A percentile compares a stretch with the other conserved stretches of the same genome.
phyloP scores from a whole-genome alignment of 1,284 basidiomycete species.

The Fomitopsis schrenkii region DNA sequence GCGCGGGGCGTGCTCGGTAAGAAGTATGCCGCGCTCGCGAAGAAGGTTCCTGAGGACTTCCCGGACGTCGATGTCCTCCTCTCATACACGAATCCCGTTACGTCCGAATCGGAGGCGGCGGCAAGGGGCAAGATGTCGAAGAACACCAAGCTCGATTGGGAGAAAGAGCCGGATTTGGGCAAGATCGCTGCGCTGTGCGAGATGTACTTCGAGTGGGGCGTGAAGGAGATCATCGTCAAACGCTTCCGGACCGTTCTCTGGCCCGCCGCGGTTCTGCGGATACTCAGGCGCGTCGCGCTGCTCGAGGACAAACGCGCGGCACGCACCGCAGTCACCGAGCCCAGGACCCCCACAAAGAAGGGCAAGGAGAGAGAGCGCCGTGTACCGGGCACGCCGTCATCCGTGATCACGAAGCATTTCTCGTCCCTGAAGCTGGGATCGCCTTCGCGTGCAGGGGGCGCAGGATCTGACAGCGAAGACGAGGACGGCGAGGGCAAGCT shows the following conservation, averaged over 20 bases:
- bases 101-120: slow-evolving; percentile 39
- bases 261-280: slow-evolving; percentile 62
- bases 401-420: slow-evolving; percentile 52
- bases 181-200: slow-evolving; percentile 77
- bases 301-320: slow-evolving; percentile 31
- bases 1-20: slow-evolving; percentile 53
- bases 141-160: slow-evolving; percentile 40
- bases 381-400: slow-evolving; percentile 45
- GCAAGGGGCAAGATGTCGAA: slow-evolving; percentile 39
- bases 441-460: slow-evolving; percentile 3
- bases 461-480: slow-evolving; percentile 4
- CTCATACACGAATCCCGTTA: slow-evolving; percentile 75
- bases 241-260: slow-evolving; percentile 76
- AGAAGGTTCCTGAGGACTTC: slow-evolving; percentile 57
- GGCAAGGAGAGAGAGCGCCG: slow-evolving; percentile 12
- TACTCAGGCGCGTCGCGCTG: slow-evolving; percentile 56
- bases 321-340: slow-evolving; percentile 12
- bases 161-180: slow-evolving; percentile 66
- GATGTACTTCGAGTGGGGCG: slow-evolving; percentile 87
- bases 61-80: slow-evolving; percentile 66
- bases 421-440: slow-evolving; percentile 37
- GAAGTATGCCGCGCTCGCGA: slow-evolving; percentile 59
- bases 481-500: slow-evolving; percentile 30
- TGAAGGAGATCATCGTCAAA: slow-evolving; percentile 72
- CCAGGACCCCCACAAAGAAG: slow-evolving; percentile 40